Percentiles rank a stretch among this genome's conserved stretches.
Evolutionary conservation across 129 eudicot species (phyloP).

Genomic region (Flaveria trinervia): DNA sequence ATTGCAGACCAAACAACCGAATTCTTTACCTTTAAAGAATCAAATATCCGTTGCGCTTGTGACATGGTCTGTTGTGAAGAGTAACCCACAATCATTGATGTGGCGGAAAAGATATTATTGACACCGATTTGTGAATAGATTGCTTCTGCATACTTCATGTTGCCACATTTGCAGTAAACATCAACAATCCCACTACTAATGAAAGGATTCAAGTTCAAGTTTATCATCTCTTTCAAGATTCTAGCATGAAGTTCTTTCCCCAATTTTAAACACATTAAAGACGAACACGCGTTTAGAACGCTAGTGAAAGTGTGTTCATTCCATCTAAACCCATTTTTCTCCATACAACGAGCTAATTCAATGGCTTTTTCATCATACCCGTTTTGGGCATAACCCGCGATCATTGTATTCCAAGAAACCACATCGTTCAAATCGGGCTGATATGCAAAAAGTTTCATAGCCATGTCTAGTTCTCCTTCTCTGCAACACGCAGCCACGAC

Average conservation of each 20-base stretch:
- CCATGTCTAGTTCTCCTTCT: conserved; percentile 66
- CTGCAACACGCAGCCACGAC: conserved; percentile 90
- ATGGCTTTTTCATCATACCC: conserved; percentile 55
- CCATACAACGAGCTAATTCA: conserved; percentile 54
- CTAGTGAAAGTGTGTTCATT: conserved; percentile 73
- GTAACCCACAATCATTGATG: conserved; percentile 85
- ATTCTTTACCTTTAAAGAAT: conserved; percentile 56
- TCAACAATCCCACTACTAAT: conserved; percentile 70
- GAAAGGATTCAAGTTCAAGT: conserved; percentile 55
- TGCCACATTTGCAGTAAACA: conserved; percentile 76
- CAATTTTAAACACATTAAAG: conserved; percentile 50
- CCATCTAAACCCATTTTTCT: conserved; percentile 47
- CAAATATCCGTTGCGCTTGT: conserved; percentile 69
- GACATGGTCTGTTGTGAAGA: conserved; percentile 61
- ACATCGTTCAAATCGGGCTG: conserved; percentile 58
- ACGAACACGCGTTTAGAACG: conserved; percentile 66
- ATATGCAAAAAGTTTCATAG: conserved; percentile 47
- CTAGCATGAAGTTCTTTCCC: conserved; percentile 81
- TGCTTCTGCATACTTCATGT: conserved; percentile 68
- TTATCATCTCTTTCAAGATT: conserved; percentile 51
- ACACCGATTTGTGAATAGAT: conserved; percentile 34
- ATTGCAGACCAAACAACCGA: conserved; percentile 78
- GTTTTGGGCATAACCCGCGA: conserved; percentile 69
- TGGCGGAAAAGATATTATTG: conserved; percentile 53
- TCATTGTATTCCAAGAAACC: conserved; percentile 87